phyloP scores from a whole-genome alignment of 495 filamentous ascomycete genomes.

The Penicillium riverlandense region DNA sequence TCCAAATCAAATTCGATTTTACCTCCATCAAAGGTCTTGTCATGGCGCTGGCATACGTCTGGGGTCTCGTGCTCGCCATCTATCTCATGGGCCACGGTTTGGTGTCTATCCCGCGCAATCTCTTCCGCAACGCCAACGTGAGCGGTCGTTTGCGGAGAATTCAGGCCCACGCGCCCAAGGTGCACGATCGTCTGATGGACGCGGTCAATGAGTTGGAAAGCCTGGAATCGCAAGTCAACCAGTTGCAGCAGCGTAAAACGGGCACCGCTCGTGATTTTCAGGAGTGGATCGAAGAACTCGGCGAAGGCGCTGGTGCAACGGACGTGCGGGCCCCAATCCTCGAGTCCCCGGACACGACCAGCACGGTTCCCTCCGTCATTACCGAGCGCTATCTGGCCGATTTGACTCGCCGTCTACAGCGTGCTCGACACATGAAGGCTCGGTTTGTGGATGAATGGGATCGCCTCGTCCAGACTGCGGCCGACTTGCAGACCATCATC shows the following conservation, averaged over 20 bases:
- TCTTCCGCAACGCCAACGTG: conserved; percentile 70
- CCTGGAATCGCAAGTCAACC: conserved; percentile 68
- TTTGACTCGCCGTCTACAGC: conserved; percentile 69
- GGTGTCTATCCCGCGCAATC: conserved; percentile 76
- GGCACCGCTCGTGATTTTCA: conserved; percentile 75
- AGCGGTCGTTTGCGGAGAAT: conserved; percentile 63
- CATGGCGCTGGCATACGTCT: conserved; percentile 91
- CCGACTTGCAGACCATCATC: conserved; percentile 70
- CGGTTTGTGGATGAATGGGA: conserved; percentile 86
- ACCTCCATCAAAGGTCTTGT: conserved; percentile 66
- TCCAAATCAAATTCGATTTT: conserved; percentile 64
- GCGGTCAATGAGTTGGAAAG: conserved; percentile 74
- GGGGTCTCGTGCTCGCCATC: conserved; percentile 84
- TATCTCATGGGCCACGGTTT: conserved; percentile 96
- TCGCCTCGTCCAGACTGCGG: conserved; percentile 61
- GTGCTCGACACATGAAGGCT: conserved; percentile 73
- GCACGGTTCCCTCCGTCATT: conserved; percentile 64
- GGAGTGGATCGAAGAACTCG: conserved; percentile 92
- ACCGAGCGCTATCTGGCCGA: conserved; percentile 92
- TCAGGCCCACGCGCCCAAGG: conserved; percentile 69
- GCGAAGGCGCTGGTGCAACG: conserved; percentile 62
- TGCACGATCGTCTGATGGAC: conserved; percentile 84
- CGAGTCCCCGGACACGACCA: conserved; percentile 24
- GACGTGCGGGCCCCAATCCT: conserved; percentile 50
- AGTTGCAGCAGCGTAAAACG: conserved; percentile 72